Conservation (phyloP, 2,329 filamentous ascomycete genomes). For the Aaosphaeria pasadenensis region DNA sequence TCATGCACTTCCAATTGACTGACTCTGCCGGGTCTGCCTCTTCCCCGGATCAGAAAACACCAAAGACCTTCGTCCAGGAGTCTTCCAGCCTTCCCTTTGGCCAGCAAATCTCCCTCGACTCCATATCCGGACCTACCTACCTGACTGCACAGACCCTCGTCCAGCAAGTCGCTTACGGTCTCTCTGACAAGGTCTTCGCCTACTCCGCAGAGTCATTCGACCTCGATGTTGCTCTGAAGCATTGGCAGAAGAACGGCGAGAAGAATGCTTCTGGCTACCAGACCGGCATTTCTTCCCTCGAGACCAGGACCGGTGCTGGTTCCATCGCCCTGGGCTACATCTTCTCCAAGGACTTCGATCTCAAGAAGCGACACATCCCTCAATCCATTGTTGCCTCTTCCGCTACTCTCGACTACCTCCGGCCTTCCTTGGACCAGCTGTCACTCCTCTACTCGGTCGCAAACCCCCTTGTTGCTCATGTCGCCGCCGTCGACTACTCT, state of each 20-base stretch:
- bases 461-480: constrained; percentile 87
- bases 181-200: constrained; percentile 96
- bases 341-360: constrained; percentile 94
- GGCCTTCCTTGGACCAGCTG: constrained; percentile 84
- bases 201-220: constrained; percentile 95
- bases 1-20: constrained; percentile 37
- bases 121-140: constrained; percentile 84
- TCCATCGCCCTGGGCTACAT: constrained; percentile 93
- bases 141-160: constrained; percentile 89
- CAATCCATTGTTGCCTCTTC: constrained; percentile 88
- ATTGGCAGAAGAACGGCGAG: constrained; percentile 69
- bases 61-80: constrained; percentile 39
- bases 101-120: constrained; percentile 49
- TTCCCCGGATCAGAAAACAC: constrained; percentile 14
- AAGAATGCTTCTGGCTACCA: constrained; percentile 79
- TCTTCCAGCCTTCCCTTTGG: constrained; percentile 53
- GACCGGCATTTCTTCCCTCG: constrained; percentile 74
- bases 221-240: constrained; percentile 76
- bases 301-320: constrained; percentile 86
- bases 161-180: constrained; percentile 90
- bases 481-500: constrained; percentile 85
- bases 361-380: constrained; percentile 85
- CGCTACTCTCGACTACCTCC: constrained; percentile 75
- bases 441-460: constrained; percentile 87
- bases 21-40: constrained; percentile 36